Conservation (phyloP, 352 stramenopile species). For the Globisporangium echinulatum region DNA sequence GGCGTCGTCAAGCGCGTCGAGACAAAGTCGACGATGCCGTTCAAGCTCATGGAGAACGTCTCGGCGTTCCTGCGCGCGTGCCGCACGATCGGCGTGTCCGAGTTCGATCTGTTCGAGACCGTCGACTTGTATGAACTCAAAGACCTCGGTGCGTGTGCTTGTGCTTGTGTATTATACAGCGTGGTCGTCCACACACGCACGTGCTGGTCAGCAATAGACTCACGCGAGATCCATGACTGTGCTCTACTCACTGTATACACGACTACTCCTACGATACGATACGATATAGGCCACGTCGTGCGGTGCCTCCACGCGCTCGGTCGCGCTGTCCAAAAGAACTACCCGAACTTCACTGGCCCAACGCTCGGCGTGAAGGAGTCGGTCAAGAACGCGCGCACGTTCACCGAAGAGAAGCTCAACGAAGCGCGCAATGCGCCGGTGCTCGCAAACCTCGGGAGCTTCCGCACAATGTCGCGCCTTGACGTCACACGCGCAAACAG, state of each 20-base stretch:
- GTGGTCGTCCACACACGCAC: background rate
- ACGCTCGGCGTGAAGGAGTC: conserved; percentile 79
- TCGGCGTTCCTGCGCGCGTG: conserved; percentile 80
- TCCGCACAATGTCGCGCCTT: conserved; percentile 59
- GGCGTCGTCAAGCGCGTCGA: conserved; percentile 63
- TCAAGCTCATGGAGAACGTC: conserved; percentile 93
- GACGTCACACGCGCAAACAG: conserved; percentile 47
- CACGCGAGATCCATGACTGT: too few relatives aligned
- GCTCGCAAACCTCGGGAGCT: conserved; percentile 65
- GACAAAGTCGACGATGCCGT: conserved; percentile 84
- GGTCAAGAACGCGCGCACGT: conserved; percentile 69
- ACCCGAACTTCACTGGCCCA: conserved; percentile 60
- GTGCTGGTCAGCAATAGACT: too few relatives aligned
- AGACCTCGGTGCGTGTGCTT: conserved; percentile 38
- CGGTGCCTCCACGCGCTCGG: conserved; percentile 74
- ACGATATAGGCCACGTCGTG: conserved; percentile 46
- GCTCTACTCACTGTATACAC: too few relatives aligned
- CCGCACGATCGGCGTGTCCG: conserved; percentile 78
- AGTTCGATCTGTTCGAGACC: conserved; percentile 89
- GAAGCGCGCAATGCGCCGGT: conserved; percentile 51
- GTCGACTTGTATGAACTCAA: conserved; percentile 89
- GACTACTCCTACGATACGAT: background rate
- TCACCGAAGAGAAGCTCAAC: conserved; percentile 61
- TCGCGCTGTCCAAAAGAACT: conserved; percentile 68
- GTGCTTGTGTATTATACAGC: background rate